Percentiles rank a stretch among this genome's conserved stretches.
These are phyloP conservation scores for Whalleya microplaca DNA, from an alignment of 2,329 filamentous ascomycete genomes.

Conservation along the genomic window DNA sequence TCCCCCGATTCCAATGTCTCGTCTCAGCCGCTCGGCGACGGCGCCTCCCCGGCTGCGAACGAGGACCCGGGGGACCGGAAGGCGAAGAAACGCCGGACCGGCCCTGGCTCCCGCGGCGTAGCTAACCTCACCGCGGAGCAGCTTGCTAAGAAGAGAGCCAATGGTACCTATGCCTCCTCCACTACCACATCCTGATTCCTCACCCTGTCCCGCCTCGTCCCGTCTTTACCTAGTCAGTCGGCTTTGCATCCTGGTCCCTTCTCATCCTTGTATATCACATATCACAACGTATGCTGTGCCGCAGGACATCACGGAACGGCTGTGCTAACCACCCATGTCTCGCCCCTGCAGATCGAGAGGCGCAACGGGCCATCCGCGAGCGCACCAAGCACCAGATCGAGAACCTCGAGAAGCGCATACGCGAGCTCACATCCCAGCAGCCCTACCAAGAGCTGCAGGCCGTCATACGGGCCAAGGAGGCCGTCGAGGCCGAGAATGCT, in stretches of 20 bases:
- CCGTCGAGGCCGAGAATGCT: constrained; percentile 76
- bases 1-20: constrained; percentile 30
- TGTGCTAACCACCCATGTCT: constrained; percentile 13
- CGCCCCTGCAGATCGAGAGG: constrained; percentile 69
- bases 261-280: neutral
- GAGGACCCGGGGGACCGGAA: constrained; percentile 34
- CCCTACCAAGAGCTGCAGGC: constrained; percentile 83
- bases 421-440: constrained; percentile 76
- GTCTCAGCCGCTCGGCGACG: constrained; percentile 13
- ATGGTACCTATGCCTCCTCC: constrained; percentile 44
- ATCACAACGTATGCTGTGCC: neutral
- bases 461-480: constrained; percentile 75
- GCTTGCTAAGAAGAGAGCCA: constrained; percentile 67
- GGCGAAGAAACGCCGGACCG: constrained; percentile 52
- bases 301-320: neutral
- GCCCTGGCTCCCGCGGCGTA: constrained; percentile 52
- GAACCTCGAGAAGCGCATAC: constrained; percentile 70
- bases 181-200: neutral
- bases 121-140: constrained; percentile 74
- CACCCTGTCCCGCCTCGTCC: constrained; percentile 3
- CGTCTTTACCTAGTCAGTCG: constrained; percentile 2
- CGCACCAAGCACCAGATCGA: constrained; percentile 82
- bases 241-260: constrained; percentile 1
- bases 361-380: constrained; percentile 82
- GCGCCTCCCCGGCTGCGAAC: constrained; percentile 12